phyloP scores from a whole-genome alignment of 805 yeast species.

The Phaffomyces antillensis region DNA sequence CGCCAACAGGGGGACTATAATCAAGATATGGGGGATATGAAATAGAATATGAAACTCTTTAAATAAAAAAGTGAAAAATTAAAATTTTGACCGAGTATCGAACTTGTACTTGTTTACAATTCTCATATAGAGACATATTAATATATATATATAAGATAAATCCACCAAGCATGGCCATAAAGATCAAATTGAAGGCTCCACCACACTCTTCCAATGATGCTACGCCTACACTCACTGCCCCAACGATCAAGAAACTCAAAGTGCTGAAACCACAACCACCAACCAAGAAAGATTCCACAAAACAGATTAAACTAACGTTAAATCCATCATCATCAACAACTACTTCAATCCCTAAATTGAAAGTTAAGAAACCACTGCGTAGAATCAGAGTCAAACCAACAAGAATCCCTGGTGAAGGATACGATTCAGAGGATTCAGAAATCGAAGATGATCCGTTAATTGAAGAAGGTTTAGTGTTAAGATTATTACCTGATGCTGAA shows the following conservation, averaged over 20 bases:
- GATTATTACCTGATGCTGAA: slow-evolving; percentile 64
- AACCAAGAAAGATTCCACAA: not conserved
- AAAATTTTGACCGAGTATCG: too few species aligned
- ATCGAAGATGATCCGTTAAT: slow-evolving; percentile 89
- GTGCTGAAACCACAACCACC: not conserved
- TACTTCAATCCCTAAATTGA: not conserved
- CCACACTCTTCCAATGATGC: not conserved
- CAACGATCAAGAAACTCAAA: not conserved
- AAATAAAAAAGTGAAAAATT: too few species aligned
- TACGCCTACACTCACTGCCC: not conserved
- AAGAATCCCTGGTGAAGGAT: slow-evolving; percentile 87
- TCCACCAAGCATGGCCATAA: slow-evolving; percentile 1
- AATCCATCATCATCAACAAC: not conserved
- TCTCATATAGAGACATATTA: too few species aligned
- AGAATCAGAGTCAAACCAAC: slow-evolving; percentile 49
- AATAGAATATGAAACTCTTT: too few species aligned
- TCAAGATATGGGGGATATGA: too few species aligned
- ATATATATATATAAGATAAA: too few species aligned
- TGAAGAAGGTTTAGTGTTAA: slow-evolving; percentile 76
- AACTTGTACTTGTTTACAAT: too few species aligned
- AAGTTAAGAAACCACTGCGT: slow-evolving; percentile 21
- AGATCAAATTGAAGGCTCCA: slow-evolving; percentile 4
- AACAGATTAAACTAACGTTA: slow-evolving; percentile 10
- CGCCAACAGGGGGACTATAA: too few species aligned
- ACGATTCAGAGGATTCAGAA: slow-evolving; percentile 95